These are phyloP conservation scores for Thielaviopsis punctulata DNA, from an alignment of 2,329 filamentous ascomycete genomes.

Conservation along the genomic window DNA sequence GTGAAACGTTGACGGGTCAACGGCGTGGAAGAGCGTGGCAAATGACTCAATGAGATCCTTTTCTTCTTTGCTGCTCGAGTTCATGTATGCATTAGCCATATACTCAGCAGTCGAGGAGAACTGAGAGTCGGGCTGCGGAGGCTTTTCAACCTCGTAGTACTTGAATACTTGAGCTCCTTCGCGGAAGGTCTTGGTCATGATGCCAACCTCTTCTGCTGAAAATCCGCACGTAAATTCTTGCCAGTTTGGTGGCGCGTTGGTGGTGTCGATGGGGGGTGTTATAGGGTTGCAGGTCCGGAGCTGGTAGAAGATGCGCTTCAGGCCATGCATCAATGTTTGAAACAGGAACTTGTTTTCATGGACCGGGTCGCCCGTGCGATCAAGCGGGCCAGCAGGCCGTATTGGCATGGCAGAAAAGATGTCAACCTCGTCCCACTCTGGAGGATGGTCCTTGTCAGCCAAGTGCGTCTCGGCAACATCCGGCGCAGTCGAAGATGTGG, in stretches of 20 bases:
- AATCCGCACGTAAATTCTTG: constrained; percentile 91
- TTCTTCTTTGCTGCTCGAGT: constrained; percentile 85
- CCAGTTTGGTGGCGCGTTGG: constrained; percentile 77
- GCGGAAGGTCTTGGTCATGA: constrained; percentile 92
- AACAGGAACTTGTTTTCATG: constrained; percentile 97
- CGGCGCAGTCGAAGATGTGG: constrained; percentile 38
- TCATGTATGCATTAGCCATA: constrained; percentile 87
- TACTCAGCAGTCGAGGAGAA: constrained; percentile 61
- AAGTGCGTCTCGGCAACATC: constrained; percentile 70
- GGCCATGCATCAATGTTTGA: constrained; percentile 83
- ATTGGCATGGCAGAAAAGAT: constrained; percentile 95
- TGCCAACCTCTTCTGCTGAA: constrained; percentile 88
- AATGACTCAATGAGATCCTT: constrained; percentile 96
- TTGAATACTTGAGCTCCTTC: constrained; percentile 93
- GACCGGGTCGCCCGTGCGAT: constrained; percentile 77
- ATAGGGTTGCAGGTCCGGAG: constrained; percentile 67
- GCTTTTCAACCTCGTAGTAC: constrained; percentile 85
- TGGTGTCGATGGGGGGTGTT: constrained; percentile 45
- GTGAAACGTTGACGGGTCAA: constrained; percentile 95
- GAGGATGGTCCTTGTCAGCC: constrained; percentile 60
- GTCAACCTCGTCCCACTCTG: constrained; percentile 96
- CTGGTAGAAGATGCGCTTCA: constrained; percentile 84
- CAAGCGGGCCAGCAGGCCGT: constrained; percentile 58
- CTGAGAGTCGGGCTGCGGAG: constrained; percentile 17
- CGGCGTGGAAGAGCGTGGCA: constrained; percentile 94